Evolutionary conservation across 495 filamentous ascomycete species (phyloP).

Genomic region (Tuber melanosporum): DNA sequence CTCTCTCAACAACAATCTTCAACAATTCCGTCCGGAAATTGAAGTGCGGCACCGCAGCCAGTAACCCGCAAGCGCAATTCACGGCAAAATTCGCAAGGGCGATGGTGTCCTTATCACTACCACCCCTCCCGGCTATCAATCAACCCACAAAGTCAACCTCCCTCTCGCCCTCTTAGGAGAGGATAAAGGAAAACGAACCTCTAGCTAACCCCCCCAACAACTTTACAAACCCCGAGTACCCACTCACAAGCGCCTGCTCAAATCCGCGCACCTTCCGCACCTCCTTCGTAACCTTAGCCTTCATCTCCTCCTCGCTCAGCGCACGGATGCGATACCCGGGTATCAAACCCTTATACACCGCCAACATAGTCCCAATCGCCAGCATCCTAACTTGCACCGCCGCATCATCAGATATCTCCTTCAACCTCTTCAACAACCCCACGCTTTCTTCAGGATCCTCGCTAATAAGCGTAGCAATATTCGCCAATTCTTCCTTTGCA

Average conservation of each 20-base stretch:
- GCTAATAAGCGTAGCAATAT: slow-evolving; percentile 71
- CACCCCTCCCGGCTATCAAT: slow-evolving; percentile 7
- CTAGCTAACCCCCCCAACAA: slow-evolving; percentile 56
- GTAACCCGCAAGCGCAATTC: slow-evolving; percentile 70
- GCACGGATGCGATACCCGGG: slow-evolving; percentile 92
- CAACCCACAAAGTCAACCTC: slow-evolving; percentile 5
- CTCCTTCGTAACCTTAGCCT: slow-evolving; percentile 81
- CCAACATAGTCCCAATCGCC: slow-evolving; percentile 72
- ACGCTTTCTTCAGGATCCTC: slow-evolving; percentile 90
- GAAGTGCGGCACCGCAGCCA: slow-evolving; percentile 83
- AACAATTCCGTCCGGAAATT: slow-evolving; percentile 85
- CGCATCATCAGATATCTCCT: slow-evolving; percentile 61
- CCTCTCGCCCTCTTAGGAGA: neutral
- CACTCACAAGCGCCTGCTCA: slow-evolving; percentile 72
- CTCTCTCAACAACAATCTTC: slow-evolving; percentile 74
- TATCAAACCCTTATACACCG: slow-evolving; percentile 92
- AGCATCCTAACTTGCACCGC: slow-evolving; percentile 74
- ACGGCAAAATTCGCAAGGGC: slow-evolving; percentile 65
- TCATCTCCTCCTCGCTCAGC: slow-evolving; percentile 60
- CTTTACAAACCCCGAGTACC: slow-evolving; percentile 77
- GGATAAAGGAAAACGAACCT: slow-evolving; percentile 27
- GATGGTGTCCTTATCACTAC: slow-evolving; percentile 9
- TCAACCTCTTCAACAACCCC: slow-evolving; percentile 63
- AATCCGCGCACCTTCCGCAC: slow-evolving; percentile 71
- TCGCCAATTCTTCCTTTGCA: slow-evolving; percentile 88